Evolutionary conservation across 148 eudicot genomes (phyloP).

Genomic region (Cornus florida): DNA sequence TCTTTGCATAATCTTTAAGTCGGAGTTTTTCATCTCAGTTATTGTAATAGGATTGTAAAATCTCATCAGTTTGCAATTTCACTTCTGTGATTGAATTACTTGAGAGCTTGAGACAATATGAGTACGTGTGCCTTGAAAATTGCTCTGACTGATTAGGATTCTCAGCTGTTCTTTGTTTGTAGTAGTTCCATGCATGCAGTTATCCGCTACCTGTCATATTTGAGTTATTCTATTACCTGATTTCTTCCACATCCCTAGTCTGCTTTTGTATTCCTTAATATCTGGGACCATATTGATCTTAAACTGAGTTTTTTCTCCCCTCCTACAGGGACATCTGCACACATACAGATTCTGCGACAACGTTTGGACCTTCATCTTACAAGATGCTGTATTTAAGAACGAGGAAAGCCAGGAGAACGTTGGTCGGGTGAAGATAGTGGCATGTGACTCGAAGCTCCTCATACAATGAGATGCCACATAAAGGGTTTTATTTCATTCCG

Average conservation of each 20-base stretch:
- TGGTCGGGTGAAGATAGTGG: constrained; percentile 78
- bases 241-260: background rate
- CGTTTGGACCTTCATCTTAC: constrained; percentile 91
- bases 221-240: background rate
- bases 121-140: background rate
- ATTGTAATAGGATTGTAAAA: too few species aligned
- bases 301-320: background rate
- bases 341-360: constrained; percentile 97
- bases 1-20: too few species aligned
- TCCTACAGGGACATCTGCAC: constrained; percentile 86
- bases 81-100: background rate
- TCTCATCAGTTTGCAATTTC: too few species aligned
- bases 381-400: constrained; percentile 65
- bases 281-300: background rate
- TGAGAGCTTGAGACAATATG: background rate
- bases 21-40: too few species aligned
- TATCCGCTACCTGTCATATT: background rate
- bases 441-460: constrained; percentile 92
- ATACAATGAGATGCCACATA: constrained; percentile 39
- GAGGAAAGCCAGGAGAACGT: constrained; percentile 70
- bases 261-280: background rate
- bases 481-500: background rate
- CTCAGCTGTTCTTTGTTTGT: too few species aligned
- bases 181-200: background rate
- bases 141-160: too few species aligned